Percentiles rank a stretch among this genome's conserved stretches.
These are phyloP conservation scores for Leccinum sublutescens DNA, from an alignment of 768 basidiomycete genomes.

Conservation along the genomic window DNA sequence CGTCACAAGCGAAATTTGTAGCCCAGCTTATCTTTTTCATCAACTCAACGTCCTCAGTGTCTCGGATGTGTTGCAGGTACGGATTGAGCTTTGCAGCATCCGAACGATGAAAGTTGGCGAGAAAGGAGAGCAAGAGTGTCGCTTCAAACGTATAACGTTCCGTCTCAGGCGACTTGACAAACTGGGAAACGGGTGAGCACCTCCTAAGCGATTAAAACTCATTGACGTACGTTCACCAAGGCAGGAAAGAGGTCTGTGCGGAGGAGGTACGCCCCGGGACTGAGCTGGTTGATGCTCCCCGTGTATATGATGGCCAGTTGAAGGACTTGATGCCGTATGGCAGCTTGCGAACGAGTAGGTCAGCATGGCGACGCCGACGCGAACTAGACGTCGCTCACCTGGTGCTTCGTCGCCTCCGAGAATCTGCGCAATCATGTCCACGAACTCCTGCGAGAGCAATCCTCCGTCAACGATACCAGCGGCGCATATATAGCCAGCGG, in stretches of 20 bases:
- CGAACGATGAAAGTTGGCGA: conserved; percentile 72
- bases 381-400: conserved; percentile 14
- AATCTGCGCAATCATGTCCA: conserved; percentile 44
- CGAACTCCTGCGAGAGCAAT: conserved; percentile 44
- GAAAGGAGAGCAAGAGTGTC: conserved; percentile 54
- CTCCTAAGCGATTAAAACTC: not conserved
- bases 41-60: conserved; percentile 42
- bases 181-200: conserved; percentile 33
- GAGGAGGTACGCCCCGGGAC: conserved; percentile 70
- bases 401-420: conserved; percentile 45
- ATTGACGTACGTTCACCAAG: conserved; percentile 43
- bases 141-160: conserved; percentile 60
- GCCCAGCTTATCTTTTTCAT: conserved; percentile 52
- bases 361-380: not conserved
- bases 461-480: not conserved
- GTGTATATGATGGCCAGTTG: conserved; percentile 58
- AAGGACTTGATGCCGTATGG: conserved; percentile 50
- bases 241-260: conserved; percentile 59
- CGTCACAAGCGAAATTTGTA: conserved; percentile 48
- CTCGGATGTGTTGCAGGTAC: conserved; percentile 53
- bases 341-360: conserved; percentile 33
- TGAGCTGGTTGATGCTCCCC: conserved; percentile 59
- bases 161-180: conserved; percentile 55
- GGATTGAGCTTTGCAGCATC: conserved; percentile 69
- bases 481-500: not conserved